Base-by-base conservation (phyloP, 305 asterid genomes). In the Lippia alba region DNA sequence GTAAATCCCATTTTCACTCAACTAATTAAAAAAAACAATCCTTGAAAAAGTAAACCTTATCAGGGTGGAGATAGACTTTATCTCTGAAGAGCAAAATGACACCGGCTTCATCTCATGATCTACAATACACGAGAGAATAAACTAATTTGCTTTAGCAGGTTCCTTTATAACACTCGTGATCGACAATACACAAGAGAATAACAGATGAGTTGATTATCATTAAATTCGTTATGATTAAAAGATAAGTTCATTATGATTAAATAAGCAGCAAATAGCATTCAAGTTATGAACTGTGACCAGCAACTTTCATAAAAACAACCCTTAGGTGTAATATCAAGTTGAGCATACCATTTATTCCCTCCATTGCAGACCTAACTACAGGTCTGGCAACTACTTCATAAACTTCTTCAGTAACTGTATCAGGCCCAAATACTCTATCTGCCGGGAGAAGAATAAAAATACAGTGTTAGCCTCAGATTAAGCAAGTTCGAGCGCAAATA, bases 321-420 rank as follows among this genome's bases (percentile, higher is more conserved):
- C 15, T 49, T 51, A 36, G 60, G 69, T 33, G 32, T 70, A 55
- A n/a, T 44, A 61, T 46, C 53, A 74, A 39, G 56, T 55, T 60
- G 44, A 66, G 51, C 91, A 74, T 87, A 95, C 99, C 98, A 73
- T 95, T 95, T 51, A 95, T 75, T 66, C 99, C 99, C 57, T 95
- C 99, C 99, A 92, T 95, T 44, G 99, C 97, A 78, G 97, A 84
- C 87, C 86, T 92, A 67, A 95, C 90, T 16, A 95, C 98, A 17
- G 98, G 98, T 67, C 92, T 87, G 70, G 94, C 98, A 74, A 97
- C 99, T 65, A 95, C 96, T 76, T 90, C 97, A 74, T 95, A 95
- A 58, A 95, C 98, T 17, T 95, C 99, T 79, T 82, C 91, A 33
- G 98, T 95, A 72, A 30, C 63, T 58, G 97, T 87, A 79, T 85